phyloP scores from a whole-genome alignment of 305 asterid genomes.

The Fraxinus greggii region DNA sequence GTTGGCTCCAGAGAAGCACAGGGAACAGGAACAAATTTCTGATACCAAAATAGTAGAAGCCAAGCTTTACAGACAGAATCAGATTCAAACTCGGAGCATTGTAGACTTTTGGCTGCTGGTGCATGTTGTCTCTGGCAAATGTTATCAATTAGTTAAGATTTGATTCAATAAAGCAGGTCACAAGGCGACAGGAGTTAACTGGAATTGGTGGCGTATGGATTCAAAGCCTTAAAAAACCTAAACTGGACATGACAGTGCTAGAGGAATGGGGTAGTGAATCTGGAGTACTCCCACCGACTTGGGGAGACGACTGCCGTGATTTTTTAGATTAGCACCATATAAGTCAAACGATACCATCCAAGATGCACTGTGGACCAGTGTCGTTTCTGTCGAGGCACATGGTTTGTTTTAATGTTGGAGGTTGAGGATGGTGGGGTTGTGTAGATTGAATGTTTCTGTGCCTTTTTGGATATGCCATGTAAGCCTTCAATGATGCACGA shows the following conservation, averaged over 20 bases:
- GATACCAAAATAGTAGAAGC: neutral
- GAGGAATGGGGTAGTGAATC: neutral
- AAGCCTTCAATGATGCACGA: neutral
- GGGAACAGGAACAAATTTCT: neutral
- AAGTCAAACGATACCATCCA: neutral
- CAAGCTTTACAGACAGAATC: neutral
- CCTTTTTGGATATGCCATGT: neutral
- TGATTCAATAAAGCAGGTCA: neutral
- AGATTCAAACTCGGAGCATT: neutral
- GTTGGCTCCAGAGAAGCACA: neutral
- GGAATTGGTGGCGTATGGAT: neutral
- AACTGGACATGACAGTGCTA: neutral
- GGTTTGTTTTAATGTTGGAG: neutral
- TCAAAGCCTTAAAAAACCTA: neutral
- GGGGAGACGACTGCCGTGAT: neutral
- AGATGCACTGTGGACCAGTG: neutral
- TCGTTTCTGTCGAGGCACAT: neutral
- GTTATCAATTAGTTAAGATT: neutral
- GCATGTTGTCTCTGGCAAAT: neutral
- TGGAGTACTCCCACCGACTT: neutral
- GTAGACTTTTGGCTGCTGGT: neutral
- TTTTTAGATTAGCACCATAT: neutral
- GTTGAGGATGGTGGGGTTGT: neutral
- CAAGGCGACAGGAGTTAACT: neutral
- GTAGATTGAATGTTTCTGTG: neutral